Percentiles rank a stretch among this genome's conserved stretches.
These are phyloP conservation scores for Saprolegnia diclina DNA, from an alignment of 352 stramenopile species.

Conservation along the genomic window DNA sequence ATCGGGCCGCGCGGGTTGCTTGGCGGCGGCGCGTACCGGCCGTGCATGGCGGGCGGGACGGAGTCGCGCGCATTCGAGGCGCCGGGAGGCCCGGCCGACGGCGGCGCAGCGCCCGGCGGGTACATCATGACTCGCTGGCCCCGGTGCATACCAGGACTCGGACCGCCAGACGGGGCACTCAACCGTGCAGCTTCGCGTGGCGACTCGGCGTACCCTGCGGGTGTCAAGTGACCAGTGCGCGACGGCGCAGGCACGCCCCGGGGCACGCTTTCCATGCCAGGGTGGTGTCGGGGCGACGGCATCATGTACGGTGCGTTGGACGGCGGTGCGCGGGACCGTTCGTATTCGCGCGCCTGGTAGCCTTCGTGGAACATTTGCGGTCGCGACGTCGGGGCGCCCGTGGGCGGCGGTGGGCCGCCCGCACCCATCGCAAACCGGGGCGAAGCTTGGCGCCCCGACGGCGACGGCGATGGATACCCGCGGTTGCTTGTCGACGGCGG, in stretches of 20 bases:
- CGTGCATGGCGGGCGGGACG: background rate
- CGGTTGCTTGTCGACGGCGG: background rate
- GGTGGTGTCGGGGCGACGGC: background rate
- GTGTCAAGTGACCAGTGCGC: background rate
- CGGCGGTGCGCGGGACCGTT: background rate
- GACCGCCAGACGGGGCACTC: background rate
- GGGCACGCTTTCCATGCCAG: background rate
- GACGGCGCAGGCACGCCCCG: background rate
- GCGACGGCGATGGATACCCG: background rate
- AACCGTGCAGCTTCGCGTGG: background rate
- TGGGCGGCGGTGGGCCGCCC: too few relatives aligned
- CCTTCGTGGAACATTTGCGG: background rate
- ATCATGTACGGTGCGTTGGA: background rate
- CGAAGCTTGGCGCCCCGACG: background rate
- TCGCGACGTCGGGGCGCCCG: background rate
- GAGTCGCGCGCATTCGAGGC: background rate
- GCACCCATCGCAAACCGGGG: background rate
- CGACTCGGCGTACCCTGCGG: background rate
- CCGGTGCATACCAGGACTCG: background rate
- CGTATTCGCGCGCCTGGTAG: background rate
- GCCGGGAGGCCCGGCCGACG: background rate
- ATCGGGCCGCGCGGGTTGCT: background rate
- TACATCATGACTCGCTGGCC: background rate
- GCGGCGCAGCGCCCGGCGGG: background rate
- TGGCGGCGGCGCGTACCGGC: constrained; percentile 1